Base-by-base conservation (phyloP, 2,329 filamentous ascomycete species). In the Ustilaginoidea virens region DNA sequence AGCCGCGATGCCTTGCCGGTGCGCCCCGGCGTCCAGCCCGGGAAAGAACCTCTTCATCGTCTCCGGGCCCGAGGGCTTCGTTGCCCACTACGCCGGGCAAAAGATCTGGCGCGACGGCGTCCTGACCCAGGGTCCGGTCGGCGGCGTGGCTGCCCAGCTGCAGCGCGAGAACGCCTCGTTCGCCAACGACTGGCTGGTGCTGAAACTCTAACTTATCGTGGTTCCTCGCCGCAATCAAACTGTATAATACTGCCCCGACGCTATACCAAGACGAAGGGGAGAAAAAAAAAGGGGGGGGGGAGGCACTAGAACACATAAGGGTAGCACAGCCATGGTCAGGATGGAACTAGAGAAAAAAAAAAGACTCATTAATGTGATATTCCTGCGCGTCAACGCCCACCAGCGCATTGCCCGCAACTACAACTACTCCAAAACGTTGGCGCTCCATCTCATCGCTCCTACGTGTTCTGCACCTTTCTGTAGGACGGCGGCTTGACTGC, bases 401-500 rank as follows among this genome's bases (percentile, higher is more conserved):
- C n/a, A n/a, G n/a, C n/a, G n/a, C n/a, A n/a, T n/a, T n/a, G n/a
- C n/a, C n/a, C n/a, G n/a, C n/a, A n/a, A n/a, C n/a, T n/a, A n/a
- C n/a, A n/a, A n/a, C n/a, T n/a, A n/a, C n/a, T n/a, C n/a, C n/a
- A n/a, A n/a, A n/a, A n/a, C n/a, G n/a, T n/a, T n/a, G n/a, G n/a
- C n/a, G 7, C 16, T 11, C 5, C 24, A 26, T 14, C 25, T 11
- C 8, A 28, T 25, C 7, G 19, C 16, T 28, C 25, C 55, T 54
- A 78, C 35, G 74, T 69, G 25, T 67, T 76, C 54, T 79, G 77
- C 27, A 98, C 86, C 61, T 98, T 98, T 45, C 90, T 69, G 58
- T 94, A 96, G 47, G 80, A 92, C 13, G 86, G 86, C 36, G 90
- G 90, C 56, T 80, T 86, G 63, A 92, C 76, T 35, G 74, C 83